Percentiles rank a stretch among this genome's conserved stretches.
Evolutionary conservation across 192 early-diverging fungal genomes (phyloP).

Genomic region (Endogone sp.): DNA sequence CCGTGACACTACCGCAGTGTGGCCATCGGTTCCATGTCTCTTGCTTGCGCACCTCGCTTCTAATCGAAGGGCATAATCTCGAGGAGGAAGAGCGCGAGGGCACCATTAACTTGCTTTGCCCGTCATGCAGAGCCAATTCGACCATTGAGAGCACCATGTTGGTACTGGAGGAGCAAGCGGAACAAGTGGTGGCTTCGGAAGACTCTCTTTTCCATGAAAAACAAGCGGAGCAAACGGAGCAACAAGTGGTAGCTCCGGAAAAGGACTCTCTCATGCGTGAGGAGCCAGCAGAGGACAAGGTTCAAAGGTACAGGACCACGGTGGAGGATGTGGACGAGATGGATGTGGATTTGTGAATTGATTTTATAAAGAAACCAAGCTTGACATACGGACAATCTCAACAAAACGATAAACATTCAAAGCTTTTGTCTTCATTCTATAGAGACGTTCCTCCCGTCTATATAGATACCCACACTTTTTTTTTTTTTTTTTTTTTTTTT

Average conservation of each 20-base stretch:
- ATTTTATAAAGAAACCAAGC: too few relatives aligned
- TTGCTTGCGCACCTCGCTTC: not conserved
- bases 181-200: not conserved
- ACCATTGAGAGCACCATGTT: not conserved
- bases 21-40: not conserved
- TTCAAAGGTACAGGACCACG: not conserved
- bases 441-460: not conserved
- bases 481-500: not conserved
- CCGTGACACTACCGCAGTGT: not conserved
- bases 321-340: not conserved
- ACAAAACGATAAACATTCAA: not conserved
- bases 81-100: not conserved
- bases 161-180: not conserved
- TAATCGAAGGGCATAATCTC: not conserved
- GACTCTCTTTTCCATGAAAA: too few relatives aligned
- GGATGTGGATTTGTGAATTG: not conserved
- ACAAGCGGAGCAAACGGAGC: too few relatives aligned
- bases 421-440: not conserved
- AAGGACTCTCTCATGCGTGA: too few relatives aligned
- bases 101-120: not conserved
- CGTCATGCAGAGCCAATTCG: not conserved
- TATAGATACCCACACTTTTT: not conserved
- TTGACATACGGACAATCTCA: not conserved
- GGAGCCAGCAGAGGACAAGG: not conserved
- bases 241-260: too few relatives aligned